Percentiles rank a stretch among this genome's conserved stretches.
These are phyloP conservation scores for Rhynchospora breviuscula DNA, from an alignment of 176 grass and related monocot genomes.

Conservation along the genomic window DNA sequence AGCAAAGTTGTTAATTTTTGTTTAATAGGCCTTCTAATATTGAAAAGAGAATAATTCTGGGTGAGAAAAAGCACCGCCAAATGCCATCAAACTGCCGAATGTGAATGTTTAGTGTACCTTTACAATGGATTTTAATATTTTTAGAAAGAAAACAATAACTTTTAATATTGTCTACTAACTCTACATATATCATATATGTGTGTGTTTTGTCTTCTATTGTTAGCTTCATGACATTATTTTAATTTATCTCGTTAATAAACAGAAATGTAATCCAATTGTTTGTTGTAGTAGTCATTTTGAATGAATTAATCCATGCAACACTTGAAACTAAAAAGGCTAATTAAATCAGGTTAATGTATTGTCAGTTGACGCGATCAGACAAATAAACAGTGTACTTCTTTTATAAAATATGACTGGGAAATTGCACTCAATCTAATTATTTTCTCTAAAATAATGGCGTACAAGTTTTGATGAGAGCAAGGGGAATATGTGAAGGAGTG, in stretches of 20 bases:
- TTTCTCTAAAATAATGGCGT: neutral
- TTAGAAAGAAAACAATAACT: neutral
- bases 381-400: neutral
- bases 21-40: neutral
- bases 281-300: neutral
- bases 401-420: neutral
- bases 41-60: neutral
- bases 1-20: neutral
- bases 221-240: neutral
- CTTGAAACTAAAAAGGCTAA: too few species aligned
- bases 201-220: neutral
- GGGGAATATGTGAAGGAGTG: neutral
- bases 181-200: too few species aligned
- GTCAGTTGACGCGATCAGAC: too few species aligned
- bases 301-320: too few species aligned
- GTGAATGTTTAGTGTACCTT: neutral
- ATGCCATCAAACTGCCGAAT: neutral
- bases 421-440: neutral
- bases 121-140: neutral
- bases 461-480: neutral
- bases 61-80: conserved; percentile 1
- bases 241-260: neutral
- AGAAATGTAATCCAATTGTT: neutral
- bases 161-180: neutral
- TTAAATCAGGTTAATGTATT: too few species aligned